These are phyloP conservation scores for Termitomyces sp. DNA, from an alignment of 768 basidiomycete genomes.

Conservation along the genomic window DNA sequence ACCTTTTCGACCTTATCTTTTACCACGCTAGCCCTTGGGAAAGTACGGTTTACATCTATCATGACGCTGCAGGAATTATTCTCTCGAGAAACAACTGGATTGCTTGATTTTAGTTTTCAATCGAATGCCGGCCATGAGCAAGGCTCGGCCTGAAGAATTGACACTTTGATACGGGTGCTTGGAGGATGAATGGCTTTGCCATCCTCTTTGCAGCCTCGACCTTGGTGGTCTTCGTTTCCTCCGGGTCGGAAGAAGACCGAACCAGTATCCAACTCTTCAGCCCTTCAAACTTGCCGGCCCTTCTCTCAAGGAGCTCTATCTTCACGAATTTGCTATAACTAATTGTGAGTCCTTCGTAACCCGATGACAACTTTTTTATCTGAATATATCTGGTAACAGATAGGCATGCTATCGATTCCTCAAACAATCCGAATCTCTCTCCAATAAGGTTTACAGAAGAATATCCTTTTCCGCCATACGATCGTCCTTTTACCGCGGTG, in stretches of 20 bases:
- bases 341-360: background rate
- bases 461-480: background rate
- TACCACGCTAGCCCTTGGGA: background rate
- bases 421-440: background rate
- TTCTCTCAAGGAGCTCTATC: background rate
- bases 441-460: background rate
- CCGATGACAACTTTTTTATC: background rate
- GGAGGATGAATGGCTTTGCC: background rate
- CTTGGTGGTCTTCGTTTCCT: background rate
- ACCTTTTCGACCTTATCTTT: background rate
- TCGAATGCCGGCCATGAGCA: background rate
- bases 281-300: background rate
- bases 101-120: background rate
- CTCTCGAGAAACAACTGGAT: background rate
- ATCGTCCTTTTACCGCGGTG: background rate
- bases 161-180: background rate
- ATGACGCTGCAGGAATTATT: background rate
- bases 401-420: background rate
- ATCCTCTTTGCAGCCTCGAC: background rate
- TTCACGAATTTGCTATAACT: background rate
- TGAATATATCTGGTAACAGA: background rate
- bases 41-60: background rate
- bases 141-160: background rate
- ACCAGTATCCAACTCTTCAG: background rate
- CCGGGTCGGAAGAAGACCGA: background rate